Conservation (phyloP, 129 eudicot species). For the Logfia minima region DNA sequence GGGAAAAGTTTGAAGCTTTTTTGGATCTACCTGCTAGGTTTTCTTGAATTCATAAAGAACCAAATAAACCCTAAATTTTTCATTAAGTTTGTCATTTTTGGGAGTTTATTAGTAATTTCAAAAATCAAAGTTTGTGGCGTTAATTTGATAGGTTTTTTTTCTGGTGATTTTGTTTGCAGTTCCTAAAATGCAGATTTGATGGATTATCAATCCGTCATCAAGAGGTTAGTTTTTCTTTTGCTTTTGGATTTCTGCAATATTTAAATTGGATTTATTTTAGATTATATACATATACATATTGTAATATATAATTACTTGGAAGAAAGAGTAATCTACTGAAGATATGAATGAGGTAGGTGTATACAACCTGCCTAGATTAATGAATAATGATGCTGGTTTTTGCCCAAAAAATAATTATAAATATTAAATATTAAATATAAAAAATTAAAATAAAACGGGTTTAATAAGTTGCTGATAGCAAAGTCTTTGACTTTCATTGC, state of each 20-base stretch:
- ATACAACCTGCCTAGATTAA: conserved; percentile 32
- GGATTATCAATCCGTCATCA: conserved; percentile 14
- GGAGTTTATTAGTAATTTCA: background rate
- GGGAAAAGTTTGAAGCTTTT: background rate
- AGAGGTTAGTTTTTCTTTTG: conserved; percentile 33
- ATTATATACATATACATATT: background rate
- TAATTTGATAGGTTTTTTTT: conserved; percentile 18
- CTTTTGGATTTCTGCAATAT: background rate
- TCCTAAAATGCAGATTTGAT: conserved; percentile 30
- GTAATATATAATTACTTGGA: conserved; percentile 5
- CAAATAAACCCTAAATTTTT: conserved; percentile 17
- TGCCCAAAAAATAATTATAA: conserved; percentile 9
- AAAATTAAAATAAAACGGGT: conserved; percentile 9
- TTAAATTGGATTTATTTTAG: conserved; percentile 1
- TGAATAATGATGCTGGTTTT: conserved; percentile 27
- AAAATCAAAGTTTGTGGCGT: conserved; percentile 17
- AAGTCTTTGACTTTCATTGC: conserved; percentile 33
- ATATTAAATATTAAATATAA: conserved; percentile 1
- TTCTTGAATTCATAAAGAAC: conserved; percentile 4
- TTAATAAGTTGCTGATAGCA: conserved; percentile 24
- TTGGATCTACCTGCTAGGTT: conserved; percentile 28
- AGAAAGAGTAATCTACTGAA: conserved; percentile 5
- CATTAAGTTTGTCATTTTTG: background rate
- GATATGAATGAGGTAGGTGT: conserved; percentile 23
- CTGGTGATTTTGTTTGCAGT: conserved; percentile 28